Evolutionary conservation across 345 rosid genomes (phyloP), one percentile per base, ranked within the genome.

Genomic region (Salix udensis): DNA sequence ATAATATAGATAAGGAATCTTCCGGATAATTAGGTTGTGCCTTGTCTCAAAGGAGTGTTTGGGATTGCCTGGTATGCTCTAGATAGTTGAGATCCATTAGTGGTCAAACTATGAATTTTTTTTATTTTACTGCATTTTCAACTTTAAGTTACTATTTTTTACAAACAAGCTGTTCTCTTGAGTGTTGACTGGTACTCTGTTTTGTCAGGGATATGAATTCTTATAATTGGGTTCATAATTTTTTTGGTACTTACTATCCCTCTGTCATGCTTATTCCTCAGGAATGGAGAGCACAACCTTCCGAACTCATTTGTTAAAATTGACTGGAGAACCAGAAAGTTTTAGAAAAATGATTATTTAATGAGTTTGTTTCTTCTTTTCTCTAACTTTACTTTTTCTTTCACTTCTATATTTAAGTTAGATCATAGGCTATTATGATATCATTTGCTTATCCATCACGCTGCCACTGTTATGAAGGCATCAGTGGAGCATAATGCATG

Each of bases 401-500:
- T 24, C 61, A 71, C 71, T 72, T 42, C 23, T 46, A 46, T 14
- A 46, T 15, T 46, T 12, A 14, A 46, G 6, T 46, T 14, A 3
- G 16, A 12, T 46, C 52, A 46, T 46, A 31, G 8, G 55, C 68
- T 79, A n/a, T 78, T 34, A 24, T 39, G 58, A 30, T 73, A 48
- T 64, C 18, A 39, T 68, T 53, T 77, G 44, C 52, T 46, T 73
- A 42, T 58, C 76, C 70, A 74, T 42, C 69, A 0, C 65, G 24
- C 46, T 42, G 72, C 79, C 36, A 60, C 72, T 42, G 65, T 79
- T 46, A 26, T 71, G 28, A 79, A 89, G 96, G 91, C 90, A 50
- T 88, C 92, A 36, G 89, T 88, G 77, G 91, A 89, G 88, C 96
- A 88, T 37, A 91, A 89, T 76, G 96, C 96, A 61, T 83, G 82